These are phyloP conservation scores for Hypoxylon sp. DNA, from an alignment of 2,329 filamentous ascomycete genomes.

Conservation along the genomic window DNA sequence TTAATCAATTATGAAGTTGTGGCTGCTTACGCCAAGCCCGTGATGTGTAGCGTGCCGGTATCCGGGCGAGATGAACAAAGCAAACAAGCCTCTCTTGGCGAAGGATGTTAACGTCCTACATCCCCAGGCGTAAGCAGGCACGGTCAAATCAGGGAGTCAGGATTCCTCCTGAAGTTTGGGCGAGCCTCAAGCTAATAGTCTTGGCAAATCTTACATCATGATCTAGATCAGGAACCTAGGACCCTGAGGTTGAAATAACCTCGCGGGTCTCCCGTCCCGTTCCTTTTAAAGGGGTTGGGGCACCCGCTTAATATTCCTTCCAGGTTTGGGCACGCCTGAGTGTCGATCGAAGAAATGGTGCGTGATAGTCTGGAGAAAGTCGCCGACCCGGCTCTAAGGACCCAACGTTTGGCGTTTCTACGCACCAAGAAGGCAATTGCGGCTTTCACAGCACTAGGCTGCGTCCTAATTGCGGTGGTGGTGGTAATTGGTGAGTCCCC, in stretches of 20 bases:
- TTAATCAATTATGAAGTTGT: slow-evolving; percentile 11
- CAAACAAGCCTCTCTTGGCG: slow-evolving; percentile 32
- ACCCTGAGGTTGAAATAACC: slow-evolving; percentile 24
- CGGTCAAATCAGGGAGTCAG: slow-evolving; percentile 31
- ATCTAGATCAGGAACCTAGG: slow-evolving; percentile 5
- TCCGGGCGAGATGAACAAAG: slow-evolving; percentile 23
- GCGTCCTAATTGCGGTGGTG: slow-evolving; percentile 25
- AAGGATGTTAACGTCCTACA: slow-evolving; percentile 27
- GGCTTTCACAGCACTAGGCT: slow-evolving; percentile 14
- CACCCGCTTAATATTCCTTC: slow-evolving; percentile 6
- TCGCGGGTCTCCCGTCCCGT: slow-evolving; percentile 9
- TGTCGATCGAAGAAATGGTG: slow-evolving; percentile 23
- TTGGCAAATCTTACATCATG: slow-evolving; percentile 39
- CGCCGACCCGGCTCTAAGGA: slow-evolving; percentile 14
- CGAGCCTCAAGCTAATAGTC: slow-evolving; percentile 17
- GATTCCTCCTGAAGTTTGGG: slow-evolving; percentile 16
- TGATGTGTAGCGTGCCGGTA: slow-evolving; percentile 34
- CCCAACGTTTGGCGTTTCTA: slow-evolving; percentile 26
- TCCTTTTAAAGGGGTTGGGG: not conserved
- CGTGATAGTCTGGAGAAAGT: slow-evolving; percentile 30
- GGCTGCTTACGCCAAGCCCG: slow-evolving; percentile 2
- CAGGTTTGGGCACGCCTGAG: slow-evolving; percentile 5
- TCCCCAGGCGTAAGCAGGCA: slow-evolving; percentile 2
- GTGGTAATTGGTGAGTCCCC: slow-evolving; percentile 39
- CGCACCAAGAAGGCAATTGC: slow-evolving; percentile 40